Conservation (phyloP, 2,329 filamentous ascomycete genomes). For the Penicillium vulpinum region DNA sequence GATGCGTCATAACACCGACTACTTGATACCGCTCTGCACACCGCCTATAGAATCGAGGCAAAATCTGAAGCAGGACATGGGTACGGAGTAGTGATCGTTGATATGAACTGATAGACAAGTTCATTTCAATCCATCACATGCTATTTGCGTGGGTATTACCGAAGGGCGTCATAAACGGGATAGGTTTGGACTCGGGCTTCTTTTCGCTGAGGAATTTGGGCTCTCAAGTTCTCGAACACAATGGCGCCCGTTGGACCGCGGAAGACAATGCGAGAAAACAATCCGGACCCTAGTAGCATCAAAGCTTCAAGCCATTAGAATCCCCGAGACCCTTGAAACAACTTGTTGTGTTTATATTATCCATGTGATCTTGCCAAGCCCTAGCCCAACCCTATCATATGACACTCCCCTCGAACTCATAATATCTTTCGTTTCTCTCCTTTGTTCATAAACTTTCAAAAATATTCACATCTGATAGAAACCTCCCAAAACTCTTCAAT, state of each 20-base stretch:
- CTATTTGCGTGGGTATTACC: not conserved
- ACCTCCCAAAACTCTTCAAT: not conserved
- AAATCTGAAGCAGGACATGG: not conserved
- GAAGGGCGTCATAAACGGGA: not conserved
- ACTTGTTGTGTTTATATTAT: not conserved
- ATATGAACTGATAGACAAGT: not conserved
- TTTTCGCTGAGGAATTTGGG: not conserved
- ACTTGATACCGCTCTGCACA: not conserved
- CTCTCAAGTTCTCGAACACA: not conserved
- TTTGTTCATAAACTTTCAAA: not conserved
- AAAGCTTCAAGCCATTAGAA: not conserved
- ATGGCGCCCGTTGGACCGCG: not conserved
- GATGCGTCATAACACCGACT: not conserved
- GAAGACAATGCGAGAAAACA: not conserved
- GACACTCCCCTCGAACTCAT: not conserved
- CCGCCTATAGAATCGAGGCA: not conserved
- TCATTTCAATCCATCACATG: not conserved
- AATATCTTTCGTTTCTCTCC: not conserved
- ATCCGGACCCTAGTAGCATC: too few relatives aligned
- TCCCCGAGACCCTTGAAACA: not conserved
- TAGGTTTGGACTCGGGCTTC: not conserved
- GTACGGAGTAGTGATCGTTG: not conserved
- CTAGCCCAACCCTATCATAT: not conserved
- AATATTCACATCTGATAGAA: not conserved
- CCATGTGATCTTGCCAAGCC: slow-evolving; percentile 4